A percentile compares a stretch with the other conserved stretches of the same genome.
phyloP scores from a whole-genome alignment of 257 asterid genomes.

The Fraxinus americana region DNA sequence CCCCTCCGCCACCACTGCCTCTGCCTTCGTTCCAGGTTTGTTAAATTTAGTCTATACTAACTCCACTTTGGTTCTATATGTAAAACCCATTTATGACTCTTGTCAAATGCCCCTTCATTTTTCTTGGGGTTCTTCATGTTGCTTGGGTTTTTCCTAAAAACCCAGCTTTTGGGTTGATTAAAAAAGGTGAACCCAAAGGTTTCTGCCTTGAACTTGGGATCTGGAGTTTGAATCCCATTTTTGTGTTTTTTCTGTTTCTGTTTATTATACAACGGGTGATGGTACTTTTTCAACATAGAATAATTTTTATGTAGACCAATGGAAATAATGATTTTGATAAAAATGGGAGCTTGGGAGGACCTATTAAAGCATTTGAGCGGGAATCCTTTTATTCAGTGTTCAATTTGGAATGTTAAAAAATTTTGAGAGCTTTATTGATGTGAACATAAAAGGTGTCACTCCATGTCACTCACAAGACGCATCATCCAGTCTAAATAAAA shows the following conservation, averaged over 20 bases:
- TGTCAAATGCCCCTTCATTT: constrained; percentile 26
- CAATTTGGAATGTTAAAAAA: constrained; percentile 18
- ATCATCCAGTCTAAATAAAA: too few species aligned
- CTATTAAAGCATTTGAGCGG: constrained; percentile 39
- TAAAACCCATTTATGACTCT: background rate
- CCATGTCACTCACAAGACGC: too few species aligned
- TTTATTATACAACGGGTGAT: constrained; percentile 22
- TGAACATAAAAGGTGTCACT: too few species aligned
- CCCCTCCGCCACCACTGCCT: too few species aligned
- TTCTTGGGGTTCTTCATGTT: constrained; percentile 16
- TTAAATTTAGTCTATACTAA: too few species aligned
- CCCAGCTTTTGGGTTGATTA: constrained; percentile 51
- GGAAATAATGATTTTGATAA: constrained; percentile 14
- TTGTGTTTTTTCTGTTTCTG: constrained; percentile 22
- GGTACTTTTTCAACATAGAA: constrained; percentile 25
- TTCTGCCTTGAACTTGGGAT: constrained; percentile 13
- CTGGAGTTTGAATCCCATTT: constrained; percentile 12
- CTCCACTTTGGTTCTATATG: background rate
- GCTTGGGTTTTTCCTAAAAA: constrained; percentile 53
- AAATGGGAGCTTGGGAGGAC: constrained; percentile 39
- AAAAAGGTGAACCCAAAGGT: constrained; percentile 31
- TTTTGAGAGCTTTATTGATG: constrained; percentile 7
- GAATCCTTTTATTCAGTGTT: constrained; percentile 25
- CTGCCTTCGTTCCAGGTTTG: too few species aligned
- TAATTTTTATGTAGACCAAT: constrained; percentile 41